Conservation (phyloP, 371 early-diverging fungal species). For the Haplosporangium sp. region DNA sequence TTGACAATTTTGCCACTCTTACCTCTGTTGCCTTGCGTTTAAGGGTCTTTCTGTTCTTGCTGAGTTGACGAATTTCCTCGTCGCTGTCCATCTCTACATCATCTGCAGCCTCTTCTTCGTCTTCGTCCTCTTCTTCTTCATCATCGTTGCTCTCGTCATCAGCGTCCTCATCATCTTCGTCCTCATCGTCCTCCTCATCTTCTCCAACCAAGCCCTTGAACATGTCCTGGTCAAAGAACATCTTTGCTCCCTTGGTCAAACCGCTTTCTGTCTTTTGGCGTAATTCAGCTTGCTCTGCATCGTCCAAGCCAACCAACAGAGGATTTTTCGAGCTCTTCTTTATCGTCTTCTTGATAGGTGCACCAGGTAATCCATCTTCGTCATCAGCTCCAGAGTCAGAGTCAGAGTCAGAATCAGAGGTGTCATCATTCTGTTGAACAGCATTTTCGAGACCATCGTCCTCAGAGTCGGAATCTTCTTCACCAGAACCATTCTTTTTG, state of each 20-base stretch:
- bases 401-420: constrained; percentile 61
- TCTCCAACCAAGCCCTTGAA: constrained; percentile 77
- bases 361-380: constrained; percentile 54
- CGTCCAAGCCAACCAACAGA: constrained; percentile 69
- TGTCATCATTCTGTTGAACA: constrained; percentile 46
- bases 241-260: constrained; percentile 82
- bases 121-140: constrained; percentile 39
- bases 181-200: constrained; percentile 72
- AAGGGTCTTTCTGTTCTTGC: constrained; percentile 44
- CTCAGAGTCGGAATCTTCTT: constrained; percentile 52
- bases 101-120: constrained; percentile 58
- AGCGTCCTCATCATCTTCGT: constrained; percentile 64
- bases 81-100: constrained; percentile 61
- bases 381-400: constrained; percentile 63
- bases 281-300: constrained; percentile 68
- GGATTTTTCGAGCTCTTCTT: constrained; percentile 62
- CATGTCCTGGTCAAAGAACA: constrained; percentile 94
- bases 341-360: constrained; percentile 49
- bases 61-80: constrained; percentile 52
- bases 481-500: constrained; percentile 63
- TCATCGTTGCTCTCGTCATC: constrained; percentile 22
- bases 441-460: constrained; percentile 55
- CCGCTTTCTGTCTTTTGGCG: constrained; percentile 64
- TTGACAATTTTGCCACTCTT: background rate
- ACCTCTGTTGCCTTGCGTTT: constrained; percentile 58